Conservation (phyloP, 2,329 filamentous ascomycete species). For the Esteya vermicola region DNA sequence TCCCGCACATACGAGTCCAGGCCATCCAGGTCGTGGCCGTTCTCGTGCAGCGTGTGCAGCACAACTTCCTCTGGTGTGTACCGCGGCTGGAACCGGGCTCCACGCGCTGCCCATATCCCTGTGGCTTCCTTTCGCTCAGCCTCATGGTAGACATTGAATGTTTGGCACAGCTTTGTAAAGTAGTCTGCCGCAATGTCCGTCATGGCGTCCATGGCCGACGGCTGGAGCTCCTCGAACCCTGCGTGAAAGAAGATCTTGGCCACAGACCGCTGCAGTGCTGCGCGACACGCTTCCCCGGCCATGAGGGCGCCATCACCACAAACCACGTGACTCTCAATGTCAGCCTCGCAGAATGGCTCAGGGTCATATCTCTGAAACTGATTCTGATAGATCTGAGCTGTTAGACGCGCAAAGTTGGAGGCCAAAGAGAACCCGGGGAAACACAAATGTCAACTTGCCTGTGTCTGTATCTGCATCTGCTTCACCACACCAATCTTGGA, state of each 20-base stretch:
- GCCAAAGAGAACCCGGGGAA: no score
- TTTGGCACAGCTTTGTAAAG: constrained; percentile 69
- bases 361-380: constrained; percentile 96
- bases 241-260: constrained; percentile 93
- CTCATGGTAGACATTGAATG: constrained; percentile 72
- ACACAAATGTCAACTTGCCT: constrained; percentile 58
- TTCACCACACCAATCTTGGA: constrained; percentile 97
- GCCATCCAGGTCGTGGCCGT: constrained; percentile 66
- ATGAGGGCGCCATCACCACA: constrained; percentile 82
- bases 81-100: constrained; percentile 39
- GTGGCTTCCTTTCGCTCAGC: constrained; percentile 56
- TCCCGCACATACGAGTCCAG: constrained; percentile 84
- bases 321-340: constrained; percentile 79
- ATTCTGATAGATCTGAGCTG: constrained; percentile 73
- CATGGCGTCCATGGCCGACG: constrained; percentile 78
- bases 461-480: constrained; percentile 97
- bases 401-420: neutral
- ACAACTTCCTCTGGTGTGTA: constrained; percentile 78
- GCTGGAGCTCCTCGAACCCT: constrained; percentile 94
- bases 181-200: constrained; percentile 85
- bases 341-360: constrained; percentile 73
- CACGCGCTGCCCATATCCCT: constrained; percentile 22
- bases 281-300: constrained; percentile 65
- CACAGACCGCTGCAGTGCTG: constrained; percentile 77
- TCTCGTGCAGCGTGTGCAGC: constrained; percentile 72